A percentile compares a stretch with the other conserved stretches of the same genome.
Conservation (phyloP, 2,329 filamentous ascomycete species). For the Salinomyces thailandicus region DNA sequence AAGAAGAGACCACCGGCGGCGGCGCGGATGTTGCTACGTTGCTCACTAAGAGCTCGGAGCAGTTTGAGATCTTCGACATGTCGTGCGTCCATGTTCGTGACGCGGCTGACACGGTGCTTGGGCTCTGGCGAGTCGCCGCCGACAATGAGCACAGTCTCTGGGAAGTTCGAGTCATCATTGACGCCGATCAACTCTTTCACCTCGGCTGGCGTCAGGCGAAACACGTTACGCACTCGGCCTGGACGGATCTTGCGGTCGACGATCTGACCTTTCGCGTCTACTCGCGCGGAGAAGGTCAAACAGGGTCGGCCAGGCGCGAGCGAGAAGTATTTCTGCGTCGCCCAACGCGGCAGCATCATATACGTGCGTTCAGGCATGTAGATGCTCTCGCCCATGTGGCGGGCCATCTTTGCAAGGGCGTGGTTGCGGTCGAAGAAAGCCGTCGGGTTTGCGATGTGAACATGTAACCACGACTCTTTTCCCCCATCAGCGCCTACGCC, state of each 20-base stretch:
- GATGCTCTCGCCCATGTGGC: conserved; percentile 45
- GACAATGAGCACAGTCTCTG: conserved; percentile 20
- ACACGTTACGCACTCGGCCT: conserved; percentile 45
- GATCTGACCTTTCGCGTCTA: conserved; percentile 42
- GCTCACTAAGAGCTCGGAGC: conserved; percentile 27
- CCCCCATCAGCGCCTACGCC: conserved; percentile 22
- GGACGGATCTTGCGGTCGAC: conserved; percentile 45
- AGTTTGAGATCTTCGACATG: conserved; percentile 24
- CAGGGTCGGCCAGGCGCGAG: conserved; percentile 44
- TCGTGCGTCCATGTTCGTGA: conserved; percentile 19
- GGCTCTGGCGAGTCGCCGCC: conserved; percentile 23
- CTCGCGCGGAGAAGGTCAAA: conserved; percentile 50
- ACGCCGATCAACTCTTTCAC: conserved; percentile 13
- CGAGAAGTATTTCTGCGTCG: conserved; percentile 44
- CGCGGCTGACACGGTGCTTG: conserved; percentile 3
- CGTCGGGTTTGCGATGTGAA: conserved; percentile 70
- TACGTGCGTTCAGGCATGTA: conserved; percentile 49
- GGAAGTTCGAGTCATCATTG: conserved; percentile 1
- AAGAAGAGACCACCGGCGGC: conserved; percentile 31
- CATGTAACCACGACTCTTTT: conserved; percentile 57
- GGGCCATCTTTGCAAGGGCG: conserved; percentile 49
- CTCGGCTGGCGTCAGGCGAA: conserved; percentile 40
- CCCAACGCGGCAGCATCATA: conserved; percentile 45
- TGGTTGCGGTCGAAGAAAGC: conserved; percentile 55
- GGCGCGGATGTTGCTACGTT: conserved; percentile 25